Evolutionary conservation across 371 early-diverging fungal genomes (phyloP).

Genomic region (Apophysomyces elegans): DNA sequence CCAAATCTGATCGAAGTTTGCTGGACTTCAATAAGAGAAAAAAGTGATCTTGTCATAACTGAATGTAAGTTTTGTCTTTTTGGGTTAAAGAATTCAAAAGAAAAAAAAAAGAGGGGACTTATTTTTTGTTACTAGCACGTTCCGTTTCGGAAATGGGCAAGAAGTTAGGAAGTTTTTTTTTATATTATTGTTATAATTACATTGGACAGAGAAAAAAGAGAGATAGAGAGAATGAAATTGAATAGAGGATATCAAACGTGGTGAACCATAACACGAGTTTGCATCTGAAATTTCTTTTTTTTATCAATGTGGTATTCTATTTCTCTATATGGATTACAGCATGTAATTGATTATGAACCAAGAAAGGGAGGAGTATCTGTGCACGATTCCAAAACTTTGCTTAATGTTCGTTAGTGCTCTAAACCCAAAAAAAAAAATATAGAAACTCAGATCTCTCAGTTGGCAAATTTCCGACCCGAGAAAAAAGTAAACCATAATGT

Average conservation of each 20-base stretch:
- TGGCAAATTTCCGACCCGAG: neutral
- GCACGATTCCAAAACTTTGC: neutral
- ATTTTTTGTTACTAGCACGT: neutral
- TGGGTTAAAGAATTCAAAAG: too few relatives aligned
- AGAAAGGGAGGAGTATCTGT: constrained; percentile 7
- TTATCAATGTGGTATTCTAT: neutral
- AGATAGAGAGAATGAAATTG: neutral
- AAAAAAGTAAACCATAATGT: neutral
- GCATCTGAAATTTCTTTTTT: neutral
- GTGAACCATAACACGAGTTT: neutral
- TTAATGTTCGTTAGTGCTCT: neutral
- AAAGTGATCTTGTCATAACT: neutral
- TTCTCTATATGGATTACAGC: neutral
- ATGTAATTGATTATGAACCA: constrained; percentile 6
- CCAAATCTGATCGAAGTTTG: constrained; percentile 5
- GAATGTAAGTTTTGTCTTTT: neutral
- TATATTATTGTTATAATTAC: too few relatives aligned
- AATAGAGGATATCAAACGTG: neutral
- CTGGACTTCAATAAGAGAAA: neutral
- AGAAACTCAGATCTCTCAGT: neutral
- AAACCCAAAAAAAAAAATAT: neutral
- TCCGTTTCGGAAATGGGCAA: neutral
- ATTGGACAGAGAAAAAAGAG: neutral
- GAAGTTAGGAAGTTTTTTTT: constrained; percentile 6
- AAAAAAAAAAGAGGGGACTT: neutral